Conservation (phyloP, 2,329 filamentous ascomycete genomes). For the Neoscytalidium dimidiatum region DNA sequence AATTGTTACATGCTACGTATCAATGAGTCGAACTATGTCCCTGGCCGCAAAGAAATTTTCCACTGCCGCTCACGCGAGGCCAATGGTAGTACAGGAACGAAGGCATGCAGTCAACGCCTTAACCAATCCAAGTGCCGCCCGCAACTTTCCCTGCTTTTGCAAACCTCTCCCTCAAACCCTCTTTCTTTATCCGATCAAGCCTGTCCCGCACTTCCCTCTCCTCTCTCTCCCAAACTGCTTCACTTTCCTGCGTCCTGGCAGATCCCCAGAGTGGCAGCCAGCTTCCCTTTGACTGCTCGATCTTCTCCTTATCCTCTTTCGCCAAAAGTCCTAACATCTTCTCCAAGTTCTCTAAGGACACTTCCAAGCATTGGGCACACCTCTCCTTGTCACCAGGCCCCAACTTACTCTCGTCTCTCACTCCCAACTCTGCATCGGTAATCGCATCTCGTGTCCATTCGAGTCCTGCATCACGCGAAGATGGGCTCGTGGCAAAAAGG, state of each 20-base stretch:
- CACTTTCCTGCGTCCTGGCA: background rate
- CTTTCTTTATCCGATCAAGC: background rate
- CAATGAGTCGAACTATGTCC: too few relatives aligned
- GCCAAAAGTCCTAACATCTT: constrained; percentile 72
- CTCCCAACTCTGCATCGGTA: constrained; percentile 69
- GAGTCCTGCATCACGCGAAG: constrained; percentile 65
- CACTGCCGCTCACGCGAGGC: too few relatives aligned
- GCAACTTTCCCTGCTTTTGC: background rate
- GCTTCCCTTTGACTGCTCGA: constrained; percentile 17
- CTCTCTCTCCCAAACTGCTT: background rate
- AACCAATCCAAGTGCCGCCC: constrained; percentile 6
- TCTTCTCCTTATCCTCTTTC: constrained; percentile 42
- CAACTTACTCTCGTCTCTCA: constrained; percentile 28
- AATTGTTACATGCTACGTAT: too few relatives aligned
- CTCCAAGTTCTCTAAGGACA: constrained; percentile 79
- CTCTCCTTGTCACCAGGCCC: constrained; percentile 53
- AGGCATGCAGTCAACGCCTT: too few relatives aligned
- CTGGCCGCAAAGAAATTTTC: too few relatives aligned
- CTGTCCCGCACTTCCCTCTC: background rate
- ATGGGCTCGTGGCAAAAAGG: constrained; percentile 68
- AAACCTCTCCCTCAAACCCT: constrained; percentile 8
- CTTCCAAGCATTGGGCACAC: constrained; percentile 75
- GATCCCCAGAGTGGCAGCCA: background rate
- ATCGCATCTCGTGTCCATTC: constrained; percentile 90
- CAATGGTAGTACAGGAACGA: too few relatives aligned